Evolutionary conservation across 176 grass and related monocot genomes (phyloP).

Genomic region (Triticum timopheevii): DNA sequence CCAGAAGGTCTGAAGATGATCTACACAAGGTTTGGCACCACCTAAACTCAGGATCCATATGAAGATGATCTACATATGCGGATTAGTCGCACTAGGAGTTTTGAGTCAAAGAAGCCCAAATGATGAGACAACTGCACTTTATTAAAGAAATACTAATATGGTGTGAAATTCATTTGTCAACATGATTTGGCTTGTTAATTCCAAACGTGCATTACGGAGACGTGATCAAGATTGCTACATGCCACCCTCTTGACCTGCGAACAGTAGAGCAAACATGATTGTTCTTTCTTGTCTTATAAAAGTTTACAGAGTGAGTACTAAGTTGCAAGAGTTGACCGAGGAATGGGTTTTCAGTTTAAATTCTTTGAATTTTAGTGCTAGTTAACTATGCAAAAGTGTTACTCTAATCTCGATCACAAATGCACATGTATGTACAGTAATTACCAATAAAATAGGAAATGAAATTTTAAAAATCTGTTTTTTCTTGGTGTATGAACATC

Average conservation of each 20-base stretch:
- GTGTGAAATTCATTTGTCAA: not conserved
- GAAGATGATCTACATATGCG: not conserved
- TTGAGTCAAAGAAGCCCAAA: not conserved
- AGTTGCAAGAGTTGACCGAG: not conserved
- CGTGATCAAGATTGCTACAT: not conserved
- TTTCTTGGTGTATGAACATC: too few species aligned
- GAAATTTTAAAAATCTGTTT: too few species aligned
- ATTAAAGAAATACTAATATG: too few species aligned
- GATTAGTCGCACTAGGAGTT: not conserved
- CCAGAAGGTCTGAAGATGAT: not conserved
- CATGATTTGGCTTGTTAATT: not conserved
- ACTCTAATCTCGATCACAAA: too few species aligned
- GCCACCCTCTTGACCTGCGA: not conserved
- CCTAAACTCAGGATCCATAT: not conserved
- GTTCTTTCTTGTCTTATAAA: not conserved
- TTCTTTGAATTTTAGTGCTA: too few species aligned
- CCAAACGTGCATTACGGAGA: not conserved
- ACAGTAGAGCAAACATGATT: not conserved
- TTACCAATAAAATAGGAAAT: too few species aligned
- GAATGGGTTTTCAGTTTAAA: not conserved
- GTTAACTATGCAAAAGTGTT: too few species aligned
- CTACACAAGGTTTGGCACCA: not conserved
- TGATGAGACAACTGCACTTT: not conserved
- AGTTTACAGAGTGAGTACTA: too few species aligned
- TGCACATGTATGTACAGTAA: too few species aligned